Evolutionary conservation across 257 asterid genomes (phyloP).

Genomic region (Jasminum sambac): DNA sequence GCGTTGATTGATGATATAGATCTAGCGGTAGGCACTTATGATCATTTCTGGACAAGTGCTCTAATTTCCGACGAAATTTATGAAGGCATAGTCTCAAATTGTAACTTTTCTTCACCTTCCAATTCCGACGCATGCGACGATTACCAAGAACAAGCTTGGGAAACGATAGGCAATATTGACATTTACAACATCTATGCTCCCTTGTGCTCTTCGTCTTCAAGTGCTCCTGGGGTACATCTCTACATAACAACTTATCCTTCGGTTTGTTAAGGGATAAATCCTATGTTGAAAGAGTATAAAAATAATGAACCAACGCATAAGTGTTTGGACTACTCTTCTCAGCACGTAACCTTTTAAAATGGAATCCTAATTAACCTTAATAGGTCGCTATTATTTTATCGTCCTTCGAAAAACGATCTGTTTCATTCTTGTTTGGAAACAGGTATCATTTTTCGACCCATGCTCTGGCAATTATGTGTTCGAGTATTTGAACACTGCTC

Average conservation of each 20-base stretch:
- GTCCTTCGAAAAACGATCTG: neutral
- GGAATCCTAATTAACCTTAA: too few relatives aligned
- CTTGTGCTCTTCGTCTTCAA: constrained; percentile 30
- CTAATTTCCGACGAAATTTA: constrained; percentile 66
- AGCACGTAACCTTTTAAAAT: too few relatives aligned
- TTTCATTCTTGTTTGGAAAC: neutral
- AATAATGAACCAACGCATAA: too few relatives aligned
- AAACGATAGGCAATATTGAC: constrained; percentile 16
- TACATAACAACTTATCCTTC: neutral
- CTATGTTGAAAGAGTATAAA: too few relatives aligned
- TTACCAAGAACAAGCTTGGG: neutral
- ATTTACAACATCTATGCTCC: constrained; percentile 43
- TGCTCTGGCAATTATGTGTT: constrained; percentile 39
- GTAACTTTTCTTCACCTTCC: constrained; percentile 38
- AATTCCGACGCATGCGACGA: constrained; percentile 12
- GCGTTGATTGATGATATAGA: constrained; percentile 35
- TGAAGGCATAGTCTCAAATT: constrained; percentile 34
- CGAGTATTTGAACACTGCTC: constrained; percentile 38
- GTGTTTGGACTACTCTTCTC: too few relatives aligned
- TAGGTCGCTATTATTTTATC: neutral
- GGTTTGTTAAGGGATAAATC: too few relatives aligned
- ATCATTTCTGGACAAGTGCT: constrained; percentile 50
- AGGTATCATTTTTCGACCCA: constrained; percentile 47
- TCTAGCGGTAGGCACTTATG: constrained; percentile 29
- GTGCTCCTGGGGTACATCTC: constrained; percentile 23